Evolutionary conservation across 2,329 filamentous ascomycete species (phyloP), one percentile per base, ranked within the genome.

Genomic region (Aspergillus sp.): DNA sequence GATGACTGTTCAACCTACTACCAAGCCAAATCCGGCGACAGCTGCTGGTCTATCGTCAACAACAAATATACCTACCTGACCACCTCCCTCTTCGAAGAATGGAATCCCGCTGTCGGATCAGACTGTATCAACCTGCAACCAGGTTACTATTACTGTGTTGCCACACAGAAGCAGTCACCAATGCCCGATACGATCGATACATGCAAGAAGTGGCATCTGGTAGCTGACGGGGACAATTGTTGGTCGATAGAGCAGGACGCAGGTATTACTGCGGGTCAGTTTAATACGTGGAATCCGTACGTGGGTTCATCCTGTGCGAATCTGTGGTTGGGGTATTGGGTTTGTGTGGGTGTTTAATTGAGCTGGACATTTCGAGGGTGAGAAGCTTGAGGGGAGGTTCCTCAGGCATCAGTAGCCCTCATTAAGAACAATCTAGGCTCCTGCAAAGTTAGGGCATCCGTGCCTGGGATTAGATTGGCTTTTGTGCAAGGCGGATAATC

Each of bases 201-300:
- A 6, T 75, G 72, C 54, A 64, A 62, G 6, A 54, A 59, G 6
- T 75, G 63, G 38, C 66, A 75, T 51, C 21, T 62, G 5, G 71
- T 71, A 4, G 15, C 21, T 5, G 49, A 41, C 2, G 70, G 68
- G 4, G 66, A 73, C 25, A 66, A 48, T 2, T 73, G 69, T 42
- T 58, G 58, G 23, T 60, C 53, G 3, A 70, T 73, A 36, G 61
- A 64, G 49, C 44, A 65, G 39, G 54, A 59, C 4, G 65, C 68
- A 47, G 27, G 17, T 3, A 63, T 71, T 5, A 59, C 58, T 0
- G 36, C 55, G 15, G 25, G 39, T 1, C 15, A 68, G 1, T 70
- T 70, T 57, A 49, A 55, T 2, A 49, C 53, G 4, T 71, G 68
- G 68, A 71, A 70, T 63, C 64, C 67, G 2, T 62, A 58, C 1